Conservation (phyloP, 2,329 filamentous ascomycete genomes). For the Eutypella sp. region DNA sequence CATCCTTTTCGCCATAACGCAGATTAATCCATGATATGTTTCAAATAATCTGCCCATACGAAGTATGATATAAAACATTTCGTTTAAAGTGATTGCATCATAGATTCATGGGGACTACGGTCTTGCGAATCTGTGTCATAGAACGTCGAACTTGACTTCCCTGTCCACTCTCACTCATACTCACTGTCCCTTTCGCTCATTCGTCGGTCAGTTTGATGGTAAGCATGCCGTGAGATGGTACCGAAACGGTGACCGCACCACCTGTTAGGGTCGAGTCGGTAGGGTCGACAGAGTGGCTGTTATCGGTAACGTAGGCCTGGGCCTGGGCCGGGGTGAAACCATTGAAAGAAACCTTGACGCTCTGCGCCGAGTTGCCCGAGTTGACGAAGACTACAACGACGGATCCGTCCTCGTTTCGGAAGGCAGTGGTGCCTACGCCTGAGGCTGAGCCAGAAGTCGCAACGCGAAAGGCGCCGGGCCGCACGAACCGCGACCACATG, state of each 20-base stretch:
- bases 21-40: too few species aligned
- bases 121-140: too few species aligned
- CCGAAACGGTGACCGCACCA: constrained; percentile 9
- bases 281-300: constrained; percentile 11
- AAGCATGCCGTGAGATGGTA: constrained; percentile 14
- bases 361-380: constrained; percentile 12
- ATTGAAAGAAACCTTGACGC: constrained; percentile 10
- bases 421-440: constrained; percentile 15
- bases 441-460: constrained; percentile 14
- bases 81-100: too few species aligned
- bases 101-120: too few species aligned
- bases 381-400: constrained; percentile 21
- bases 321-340: constrained; percentile 10
- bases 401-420: constrained; percentile 17
- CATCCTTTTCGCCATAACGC: too few species aligned
- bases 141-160: too few species aligned
- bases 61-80: too few species aligned
- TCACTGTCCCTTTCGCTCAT: too few species aligned
- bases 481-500: constrained; percentile 21
- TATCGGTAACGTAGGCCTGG: constrained; percentile 15
- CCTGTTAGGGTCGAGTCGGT: constrained; percentile 3
- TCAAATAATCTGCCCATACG: too few species aligned
- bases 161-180: too few species aligned
- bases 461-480: constrained; percentile 18
- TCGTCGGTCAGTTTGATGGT: constrained; percentile 11